Percentiles rank a stretch among this genome's conserved stretches.
Evolutionary conservation across 2,329 filamentous ascomycete species (phyloP).

Genomic region (Aurifilum marmelostoma): DNA sequence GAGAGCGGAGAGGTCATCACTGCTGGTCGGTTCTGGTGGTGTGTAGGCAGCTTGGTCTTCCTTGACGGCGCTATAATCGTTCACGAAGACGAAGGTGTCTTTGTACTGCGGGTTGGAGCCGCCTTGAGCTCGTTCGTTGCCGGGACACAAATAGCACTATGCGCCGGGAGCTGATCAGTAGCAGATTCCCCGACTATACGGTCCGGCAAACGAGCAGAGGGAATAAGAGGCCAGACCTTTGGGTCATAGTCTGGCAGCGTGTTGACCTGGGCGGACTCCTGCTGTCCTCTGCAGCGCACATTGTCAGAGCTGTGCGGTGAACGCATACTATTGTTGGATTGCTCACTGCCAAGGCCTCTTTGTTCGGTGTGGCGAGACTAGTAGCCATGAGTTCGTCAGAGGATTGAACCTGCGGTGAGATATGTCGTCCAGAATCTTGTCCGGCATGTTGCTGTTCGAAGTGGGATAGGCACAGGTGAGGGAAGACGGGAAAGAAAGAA

Average conservation of each 20-base stretch:
- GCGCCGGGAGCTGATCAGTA: conserved; percentile 7
- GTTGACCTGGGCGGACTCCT: conserved; percentile 71
- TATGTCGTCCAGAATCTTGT: conserved; percentile 87
- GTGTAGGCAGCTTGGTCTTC: conserved; percentile 84
- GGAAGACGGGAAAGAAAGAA: not conserved
- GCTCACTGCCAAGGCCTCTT: conserved; percentile 98
- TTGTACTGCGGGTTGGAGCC: conserved; percentile 85
- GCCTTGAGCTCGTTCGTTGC: conserved; percentile 86
- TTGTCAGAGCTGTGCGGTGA: conserved; percentile 8
- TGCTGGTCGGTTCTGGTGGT: conserved; percentile 39
- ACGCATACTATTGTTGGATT: not conserved
- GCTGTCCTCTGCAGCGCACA: conserved; percentile 63
- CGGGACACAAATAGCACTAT: conserved; percentile 91
- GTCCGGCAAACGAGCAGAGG: conserved; percentile 5
- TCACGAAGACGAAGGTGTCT: conserved; percentile 90
- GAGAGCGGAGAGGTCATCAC: conserved; percentile 67
- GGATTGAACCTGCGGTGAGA: conserved; percentile 95
- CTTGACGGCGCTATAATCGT: conserved; percentile 97
- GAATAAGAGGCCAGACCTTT: conserved; percentile 47
- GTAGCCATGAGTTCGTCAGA: conserved; percentile 84
- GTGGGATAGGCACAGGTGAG: not conserved
- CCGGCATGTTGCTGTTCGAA: conserved; percentile 58
- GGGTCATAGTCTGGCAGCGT: conserved; percentile 81
- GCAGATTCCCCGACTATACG: not conserved
- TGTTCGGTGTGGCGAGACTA: conserved; percentile 94